phyloP scores from a whole-genome alignment of 495 filamentous ascomycete genomes.

The Durotheca rogersii region DNA sequence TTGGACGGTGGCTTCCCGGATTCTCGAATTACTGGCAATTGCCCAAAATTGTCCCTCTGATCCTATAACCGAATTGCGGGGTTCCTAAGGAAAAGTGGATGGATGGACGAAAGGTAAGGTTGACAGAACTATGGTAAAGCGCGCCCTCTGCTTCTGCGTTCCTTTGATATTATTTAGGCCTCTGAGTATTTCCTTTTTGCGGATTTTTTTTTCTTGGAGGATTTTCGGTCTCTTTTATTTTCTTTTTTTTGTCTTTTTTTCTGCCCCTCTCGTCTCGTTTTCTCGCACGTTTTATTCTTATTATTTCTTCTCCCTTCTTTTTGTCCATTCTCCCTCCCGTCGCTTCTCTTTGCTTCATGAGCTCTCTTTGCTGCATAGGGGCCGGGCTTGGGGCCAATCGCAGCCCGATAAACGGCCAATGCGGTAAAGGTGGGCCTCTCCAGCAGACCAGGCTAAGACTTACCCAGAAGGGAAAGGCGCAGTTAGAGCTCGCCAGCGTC shows the following conservation, averaged over 20 bases:
- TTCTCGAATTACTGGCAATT: conserved; percentile 25
- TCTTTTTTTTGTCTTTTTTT: conserved; percentile 5
- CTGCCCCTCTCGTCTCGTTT: conserved; percentile 1
- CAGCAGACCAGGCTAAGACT: neutral
- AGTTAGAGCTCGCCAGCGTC: conserved; percentile 8
- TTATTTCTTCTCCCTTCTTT: neutral
- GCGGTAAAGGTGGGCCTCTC: neutral
- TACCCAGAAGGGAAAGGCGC: conserved; percentile 7
- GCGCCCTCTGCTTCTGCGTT: no score
- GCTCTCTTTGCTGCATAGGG: no score
- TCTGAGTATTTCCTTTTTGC: neutral
- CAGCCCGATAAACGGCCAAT: neutral
- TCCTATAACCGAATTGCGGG: conserved; percentile 32
- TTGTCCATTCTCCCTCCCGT: neutral
- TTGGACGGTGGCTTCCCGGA: conserved; percentile 31
- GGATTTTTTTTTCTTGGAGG: neutral
- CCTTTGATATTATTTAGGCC: no score
- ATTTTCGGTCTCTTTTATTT: neutral
- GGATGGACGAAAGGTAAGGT: no score
- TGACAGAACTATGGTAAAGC: no score
- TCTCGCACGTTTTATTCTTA: conserved; percentile 1
- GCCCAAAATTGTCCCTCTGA: conserved; percentile 3
- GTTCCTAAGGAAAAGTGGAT: conserved; percentile 6
- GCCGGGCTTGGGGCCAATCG: conserved; percentile 1
- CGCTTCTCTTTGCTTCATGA: conserved; percentile 5